Evolutionary conservation across 1,139 yeast species (phyloP).

Genomic region (Magnusiomyces starmeri): DNA sequence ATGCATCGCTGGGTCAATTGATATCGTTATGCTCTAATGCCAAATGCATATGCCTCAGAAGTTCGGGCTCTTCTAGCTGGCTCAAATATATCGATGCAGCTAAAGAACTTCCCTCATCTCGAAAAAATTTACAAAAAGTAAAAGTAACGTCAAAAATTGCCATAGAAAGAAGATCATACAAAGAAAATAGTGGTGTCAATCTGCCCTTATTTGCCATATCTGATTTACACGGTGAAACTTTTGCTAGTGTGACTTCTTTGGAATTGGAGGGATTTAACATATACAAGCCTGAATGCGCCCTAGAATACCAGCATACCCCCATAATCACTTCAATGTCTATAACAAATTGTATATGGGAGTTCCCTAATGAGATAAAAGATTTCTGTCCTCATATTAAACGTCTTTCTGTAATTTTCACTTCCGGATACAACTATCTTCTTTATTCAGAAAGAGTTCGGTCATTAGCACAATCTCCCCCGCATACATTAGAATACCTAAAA

Average conservation of each 20-base stretch:
- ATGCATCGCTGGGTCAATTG: conserved; percentile 17
- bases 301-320: no score
- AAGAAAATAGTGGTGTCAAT: no score
- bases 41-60: conserved; percentile 14
- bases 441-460: conserved; percentile 21
- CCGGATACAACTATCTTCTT: conserved; percentile 12
- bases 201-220: no score
- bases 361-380: conserved; percentile 22
- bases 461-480: conserved; percentile 22
- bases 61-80: conserved; percentile 25
- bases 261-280: no score
- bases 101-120: no score
- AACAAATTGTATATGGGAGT: conserved; percentile 24
- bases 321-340: conserved; percentile 14
- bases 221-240: no score
- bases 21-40: conserved; percentile 18
- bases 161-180: no score
- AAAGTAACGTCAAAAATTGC: no score
- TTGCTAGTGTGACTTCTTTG: no score
- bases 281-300: no score
- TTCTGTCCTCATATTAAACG: conserved; percentile 19
- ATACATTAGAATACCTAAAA: conserved; percentile 16
- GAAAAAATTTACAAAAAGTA: no score
- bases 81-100: conserved; percentile 18
- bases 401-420: conserved; percentile 19